Evolutionary conservation across 495 filamentous ascomycete genomes (phyloP), one percentile per base, ranked within the genome.

Genomic region (Penicillium silybi): DNA sequence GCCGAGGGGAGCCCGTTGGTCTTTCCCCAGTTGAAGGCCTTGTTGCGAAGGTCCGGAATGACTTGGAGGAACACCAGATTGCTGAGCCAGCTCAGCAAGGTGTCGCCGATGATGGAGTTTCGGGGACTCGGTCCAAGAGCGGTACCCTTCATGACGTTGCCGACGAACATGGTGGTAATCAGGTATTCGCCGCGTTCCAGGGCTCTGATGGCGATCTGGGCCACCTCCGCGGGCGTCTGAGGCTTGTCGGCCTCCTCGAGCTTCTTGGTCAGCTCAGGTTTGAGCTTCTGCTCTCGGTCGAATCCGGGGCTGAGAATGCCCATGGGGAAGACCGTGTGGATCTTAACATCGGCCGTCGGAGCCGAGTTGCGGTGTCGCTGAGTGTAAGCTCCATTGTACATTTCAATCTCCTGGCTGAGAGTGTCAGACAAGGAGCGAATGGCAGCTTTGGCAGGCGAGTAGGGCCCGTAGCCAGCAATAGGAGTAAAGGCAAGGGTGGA

Each of bases 321-420:
- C 51, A 82, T 92, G 0, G 93, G 93, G 66, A 86, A 92, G 18
- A 96, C 83, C 15, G 86, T 82, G 61, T 95, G 90, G 22, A 96
- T 81, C 50, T 85, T 81, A 43, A 97, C 85, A 54, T 84, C 79
- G 15, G 77, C 70, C 41, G 74, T 64, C 3, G 74, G 69, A 19
- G 72, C 72, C 2, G 71, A 64, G 17, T 52, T 50, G 18, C 66
- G 63, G 19, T 72, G 56, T 46, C 82, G 73, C 48, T 83, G 72
- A 11, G 78, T 76, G 13, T 74, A 74, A 35, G 78, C 79, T 26
- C 80, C 81, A 44, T 83, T 82, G 72, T 98, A 97, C 46, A 96
- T 74, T 49, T 88, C 75, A 42, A 96, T 74, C 68, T 98, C 93
- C 66, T 91, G 88, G 11, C 78, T 80, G 41, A 98, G 76, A 9